Conservation (phyloP, 2,329 filamentous ascomycete genomes). For the Dactylonectria estremocensis region DNA sequence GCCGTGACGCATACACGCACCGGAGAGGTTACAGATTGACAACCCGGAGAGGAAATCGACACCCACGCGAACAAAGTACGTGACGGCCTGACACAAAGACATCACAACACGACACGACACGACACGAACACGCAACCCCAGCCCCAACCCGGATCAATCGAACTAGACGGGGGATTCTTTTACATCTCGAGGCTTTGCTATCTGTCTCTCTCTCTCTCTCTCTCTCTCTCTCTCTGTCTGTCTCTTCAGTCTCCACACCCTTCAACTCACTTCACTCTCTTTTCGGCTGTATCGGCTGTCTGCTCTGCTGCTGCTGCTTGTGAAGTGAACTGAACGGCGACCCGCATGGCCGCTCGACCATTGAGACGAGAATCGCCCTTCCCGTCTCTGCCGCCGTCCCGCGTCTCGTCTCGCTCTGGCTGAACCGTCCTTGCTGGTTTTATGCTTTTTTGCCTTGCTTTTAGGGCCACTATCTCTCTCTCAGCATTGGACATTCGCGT, state of each 20-base stretch:
- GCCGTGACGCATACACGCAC: slow-evolving; percentile 17
- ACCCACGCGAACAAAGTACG: slow-evolving; percentile 10
- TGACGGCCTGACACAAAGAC: slow-evolving; percentile 6
- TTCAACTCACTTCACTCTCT: background rate
- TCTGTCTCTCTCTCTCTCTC: background rate
- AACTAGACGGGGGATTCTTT: background rate
- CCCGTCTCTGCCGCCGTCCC: slow-evolving; percentile 4
- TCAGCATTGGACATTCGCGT: slow-evolving; percentile 16
- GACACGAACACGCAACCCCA: background rate
- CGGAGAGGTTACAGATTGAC: slow-evolving; percentile 21
- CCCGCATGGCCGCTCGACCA: slow-evolving; percentile 4
- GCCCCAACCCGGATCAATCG: slow-evolving; percentile 1
- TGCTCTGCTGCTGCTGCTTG: background rate
- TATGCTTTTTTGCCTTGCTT: slow-evolving; percentile 13
- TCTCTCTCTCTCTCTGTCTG: too few species aligned
- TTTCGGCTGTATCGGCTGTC: background rate
- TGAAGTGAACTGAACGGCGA: background rate
- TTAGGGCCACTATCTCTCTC: slow-evolving; percentile 16
- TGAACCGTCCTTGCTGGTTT: background rate
- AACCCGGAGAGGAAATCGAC: slow-evolving; percentile 6
- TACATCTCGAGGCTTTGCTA: too few species aligned
- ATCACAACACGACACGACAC: slow-evolving; percentile 18
- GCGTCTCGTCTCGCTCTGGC: background rate
- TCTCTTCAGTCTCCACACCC: background rate
- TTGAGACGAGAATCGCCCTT: background rate